Conservation (phyloP, 2,329 filamentous ascomycete genomes). For the Westerdykella sp. region DNA sequence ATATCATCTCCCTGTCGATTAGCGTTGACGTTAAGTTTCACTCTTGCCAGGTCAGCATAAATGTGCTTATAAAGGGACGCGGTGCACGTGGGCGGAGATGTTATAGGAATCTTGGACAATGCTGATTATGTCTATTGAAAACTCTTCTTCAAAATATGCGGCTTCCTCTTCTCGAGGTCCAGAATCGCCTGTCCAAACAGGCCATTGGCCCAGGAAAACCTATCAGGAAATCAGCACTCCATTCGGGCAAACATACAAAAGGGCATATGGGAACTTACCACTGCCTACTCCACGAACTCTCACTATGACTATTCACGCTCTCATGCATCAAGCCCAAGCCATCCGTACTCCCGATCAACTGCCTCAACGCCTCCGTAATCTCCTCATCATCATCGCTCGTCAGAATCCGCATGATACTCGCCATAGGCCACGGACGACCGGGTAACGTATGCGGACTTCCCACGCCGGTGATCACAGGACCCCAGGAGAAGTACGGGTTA, state of each 20-base stretch:
- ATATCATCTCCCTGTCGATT: too few relatives aligned
- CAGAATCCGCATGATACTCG: constrained; percentile 44
- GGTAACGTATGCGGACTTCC: constrained; percentile 44
- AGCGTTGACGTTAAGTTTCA: too few relatives aligned
- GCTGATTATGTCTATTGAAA: constrained; percentile 19
- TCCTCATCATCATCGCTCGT: constrained; percentile 45
- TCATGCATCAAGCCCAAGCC: constrained; percentile 47
- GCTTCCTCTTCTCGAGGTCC: constrained; percentile 40
- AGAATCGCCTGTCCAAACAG: constrained; percentile 45
- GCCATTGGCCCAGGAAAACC: constrained; percentile 49
- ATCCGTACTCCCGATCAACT: constrained; percentile 44
- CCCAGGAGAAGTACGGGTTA: constrained; percentile 46
- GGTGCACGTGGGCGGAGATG: too few relatives aligned
- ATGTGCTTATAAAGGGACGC: too few relatives aligned
- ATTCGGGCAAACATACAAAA: too few relatives aligned
- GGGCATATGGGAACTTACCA: constrained; percentile 24
- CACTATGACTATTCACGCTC: constrained; percentile 45
- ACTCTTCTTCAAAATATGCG: constrained; percentile 37
- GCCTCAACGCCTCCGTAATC: constrained; percentile 37
- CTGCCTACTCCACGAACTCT: constrained; percentile 43
- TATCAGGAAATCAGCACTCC: background rate
- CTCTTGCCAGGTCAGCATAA: too few relatives aligned
- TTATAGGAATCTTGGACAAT: too few relatives aligned
- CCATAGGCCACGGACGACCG: constrained; percentile 47
- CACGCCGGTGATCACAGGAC: constrained; percentile 41